Evolutionary conservation across 2,329 filamentous ascomycete genomes (phyloP).

Genomic region (Cladosporium oxysporum): DNA sequence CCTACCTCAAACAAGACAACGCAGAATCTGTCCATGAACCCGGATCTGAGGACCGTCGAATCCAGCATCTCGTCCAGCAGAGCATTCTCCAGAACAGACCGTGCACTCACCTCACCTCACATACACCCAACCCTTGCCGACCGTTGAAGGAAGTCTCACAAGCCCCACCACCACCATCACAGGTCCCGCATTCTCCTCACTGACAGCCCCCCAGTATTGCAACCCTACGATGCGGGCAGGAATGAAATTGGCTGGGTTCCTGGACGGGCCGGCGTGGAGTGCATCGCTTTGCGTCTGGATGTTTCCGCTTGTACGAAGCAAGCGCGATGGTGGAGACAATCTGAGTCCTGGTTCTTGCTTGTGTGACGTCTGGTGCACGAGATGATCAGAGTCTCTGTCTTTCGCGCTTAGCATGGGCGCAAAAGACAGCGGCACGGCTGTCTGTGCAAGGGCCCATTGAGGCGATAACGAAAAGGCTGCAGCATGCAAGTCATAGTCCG

Average conservation of each 20-base stretch:
- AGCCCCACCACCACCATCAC: background rate
- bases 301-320: slow-evolving; percentile 1
- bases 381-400: background rate
- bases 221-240: slow-evolving; percentile 21
- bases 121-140: slow-evolving; percentile 6
- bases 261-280: slow-evolving; percentile 21
- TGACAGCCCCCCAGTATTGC: background rate
- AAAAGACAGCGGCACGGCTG: background rate
- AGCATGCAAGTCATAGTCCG: slow-evolving; percentile 9
- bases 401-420: background rate
- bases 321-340: background rate
- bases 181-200: slow-evolving; percentile 10
- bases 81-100: background rate
- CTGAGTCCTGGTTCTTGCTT: background rate
- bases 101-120: slow-evolving; percentile 4
- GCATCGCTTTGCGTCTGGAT: slow-evolving; percentile 2
- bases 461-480: slow-evolving; percentile 6
- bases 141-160: slow-evolving; percentile 11
- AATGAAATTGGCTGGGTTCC: slow-evolving; percentile 24
- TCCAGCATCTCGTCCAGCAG: background rate
- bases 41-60: slow-evolving; percentile 13
- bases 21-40: background rate
- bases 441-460: slow-evolving; percentile 9
- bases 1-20: slow-evolving; percentile 2
- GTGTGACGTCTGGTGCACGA: slow-evolving; percentile 11